These are phyloP conservation scores for Alternaria hordeiaustralica DNA, from an alignment of 2,329 filamentous ascomycete genomes.

Conservation along the genomic window DNA sequence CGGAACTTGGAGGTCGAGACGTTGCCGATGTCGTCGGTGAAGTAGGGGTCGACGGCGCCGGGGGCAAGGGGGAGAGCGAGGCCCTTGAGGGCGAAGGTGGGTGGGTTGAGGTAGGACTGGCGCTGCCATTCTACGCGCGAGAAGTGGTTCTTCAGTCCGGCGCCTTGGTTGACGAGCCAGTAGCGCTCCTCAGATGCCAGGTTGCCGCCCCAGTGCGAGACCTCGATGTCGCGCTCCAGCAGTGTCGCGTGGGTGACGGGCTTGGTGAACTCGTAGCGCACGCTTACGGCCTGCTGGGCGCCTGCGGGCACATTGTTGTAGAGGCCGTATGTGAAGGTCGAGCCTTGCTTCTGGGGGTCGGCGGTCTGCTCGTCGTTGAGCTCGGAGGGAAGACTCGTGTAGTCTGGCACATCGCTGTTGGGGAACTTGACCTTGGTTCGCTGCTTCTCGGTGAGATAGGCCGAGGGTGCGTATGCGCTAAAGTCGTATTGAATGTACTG, in stretches of 20 bases:
- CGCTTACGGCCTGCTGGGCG: constrained; percentile 71
- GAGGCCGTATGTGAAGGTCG: constrained; percentile 87
- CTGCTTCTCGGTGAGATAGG: constrained; percentile 87
- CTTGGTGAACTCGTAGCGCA: constrained; percentile 95
- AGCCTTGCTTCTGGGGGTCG: constrained; percentile 81
- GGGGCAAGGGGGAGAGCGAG: constrained; percentile 79
- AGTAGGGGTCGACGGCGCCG: constrained; percentile 88
- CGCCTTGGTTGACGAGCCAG: constrained; percentile 84
- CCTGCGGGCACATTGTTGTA: constrained; percentile 85
- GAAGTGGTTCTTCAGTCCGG: constrained; percentile 66
- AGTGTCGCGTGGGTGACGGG: constrained; percentile 80
- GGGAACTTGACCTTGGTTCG: constrained; percentile 96
- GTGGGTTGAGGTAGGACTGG: constrained; percentile 73
- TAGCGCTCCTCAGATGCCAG: constrained; percentile 94
- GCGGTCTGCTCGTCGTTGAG: constrained; percentile 65
- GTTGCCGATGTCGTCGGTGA: constrained; percentile 94
- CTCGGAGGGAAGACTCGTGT: constrained; percentile 71
- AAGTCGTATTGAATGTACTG: constrained; percentile 89
- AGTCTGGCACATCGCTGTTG: constrained; percentile 79
- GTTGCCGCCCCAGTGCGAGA: constrained; percentile 98
- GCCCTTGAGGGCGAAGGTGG: constrained; percentile 79
- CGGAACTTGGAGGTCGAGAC: constrained; percentile 93
- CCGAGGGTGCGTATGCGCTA: constrained; percentile 82
- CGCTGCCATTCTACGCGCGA: constrained; percentile 58
- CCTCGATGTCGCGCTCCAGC: constrained; percentile 89